phyloP scores from a whole-genome alignment of 2,329 filamentous ascomycete genomes.

The Colletotrichum cereale region DNA sequence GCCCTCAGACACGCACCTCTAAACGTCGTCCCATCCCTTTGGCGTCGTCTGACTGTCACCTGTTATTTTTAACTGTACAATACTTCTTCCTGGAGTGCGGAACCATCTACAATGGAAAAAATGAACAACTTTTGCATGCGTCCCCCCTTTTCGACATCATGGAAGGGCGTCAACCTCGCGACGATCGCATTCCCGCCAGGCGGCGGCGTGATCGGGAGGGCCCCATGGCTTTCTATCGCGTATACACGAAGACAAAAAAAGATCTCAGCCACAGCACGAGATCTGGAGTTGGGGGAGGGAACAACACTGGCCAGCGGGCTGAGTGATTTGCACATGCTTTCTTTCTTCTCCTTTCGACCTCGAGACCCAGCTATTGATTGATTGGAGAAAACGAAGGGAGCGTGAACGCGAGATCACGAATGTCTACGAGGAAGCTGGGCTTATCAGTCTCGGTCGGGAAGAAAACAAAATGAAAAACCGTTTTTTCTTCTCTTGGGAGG shows the following conservation, averaged over 20 bases:
- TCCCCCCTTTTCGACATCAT: constrained; percentile 22
- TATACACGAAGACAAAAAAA: constrained; percentile 34
- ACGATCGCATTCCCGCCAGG: constrained; percentile 19
- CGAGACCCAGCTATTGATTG: constrained; percentile 25
- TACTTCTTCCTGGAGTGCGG: constrained; percentile 40
- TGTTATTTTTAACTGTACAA: constrained; percentile 41
- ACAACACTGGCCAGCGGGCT: constrained; percentile 38
- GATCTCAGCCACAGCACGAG: constrained; percentile 31
- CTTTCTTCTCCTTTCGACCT: constrained; percentile 16
- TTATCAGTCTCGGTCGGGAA: constrained; percentile 21
- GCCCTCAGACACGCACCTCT: constrained; percentile 18
- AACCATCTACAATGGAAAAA: constrained; percentile 18
- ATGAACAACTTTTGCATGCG: constrained; percentile 19
- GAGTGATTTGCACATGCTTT: constrained; percentile 40
- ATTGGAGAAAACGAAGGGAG: constrained; percentile 8
- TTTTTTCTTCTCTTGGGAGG: constrained; percentile 11
- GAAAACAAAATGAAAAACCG: constrained; percentile 20
- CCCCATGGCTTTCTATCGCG: constrained; percentile 33
- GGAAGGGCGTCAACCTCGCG: constrained; percentile 27
- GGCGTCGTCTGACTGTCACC: constrained; percentile 36
- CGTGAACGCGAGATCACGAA: constrained; percentile 32
- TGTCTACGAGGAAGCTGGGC: constrained; percentile 27
- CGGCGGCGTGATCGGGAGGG: constrained; percentile 21
- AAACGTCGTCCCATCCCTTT: neutral
- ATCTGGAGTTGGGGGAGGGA: constrained; percentile 39